A percentile compares a stretch with the other conserved stretches of the same genome.
Evolutionary conservation across 352 stramenopile species (phyloP).

Genomic region (Pythium phragmitis): DNA sequence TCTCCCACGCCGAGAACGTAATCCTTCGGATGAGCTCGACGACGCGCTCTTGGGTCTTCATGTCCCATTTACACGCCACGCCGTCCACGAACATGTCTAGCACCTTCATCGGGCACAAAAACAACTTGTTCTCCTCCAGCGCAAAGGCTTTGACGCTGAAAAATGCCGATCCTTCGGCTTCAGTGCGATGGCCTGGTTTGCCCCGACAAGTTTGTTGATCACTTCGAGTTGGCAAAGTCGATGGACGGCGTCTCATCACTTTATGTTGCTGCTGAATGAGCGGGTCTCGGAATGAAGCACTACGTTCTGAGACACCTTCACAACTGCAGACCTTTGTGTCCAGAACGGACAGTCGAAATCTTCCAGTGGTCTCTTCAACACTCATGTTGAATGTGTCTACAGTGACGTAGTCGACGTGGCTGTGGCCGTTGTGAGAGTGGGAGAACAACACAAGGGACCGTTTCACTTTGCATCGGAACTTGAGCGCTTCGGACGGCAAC

Average conservation of each 20-base stretch:
- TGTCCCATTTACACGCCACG: conserved; percentile 46
- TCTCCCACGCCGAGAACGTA: conserved; percentile 71
- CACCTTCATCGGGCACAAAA: conserved; percentile 40
- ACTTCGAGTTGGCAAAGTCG: not conserved
- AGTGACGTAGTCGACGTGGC: conserved; percentile 54
- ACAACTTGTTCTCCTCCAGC: conserved; percentile 65
- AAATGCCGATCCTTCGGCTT: conserved; percentile 18
- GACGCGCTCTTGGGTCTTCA: conserved; percentile 56
- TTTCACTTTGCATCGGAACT: conserved; percentile 69
- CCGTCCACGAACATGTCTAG: conserved; percentile 69
- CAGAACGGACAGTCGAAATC: conserved; percentile 54
- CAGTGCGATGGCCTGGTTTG: not conserved
- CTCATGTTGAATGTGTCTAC: conserved; percentile 65
- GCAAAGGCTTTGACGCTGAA: conserved; percentile 58
- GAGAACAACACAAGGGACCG: conserved; percentile 51
- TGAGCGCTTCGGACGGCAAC: conserved; percentile 38
- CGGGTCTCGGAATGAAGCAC: not conserved
- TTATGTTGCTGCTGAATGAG: conserved; percentile 12
- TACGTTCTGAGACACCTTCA: not conserved
- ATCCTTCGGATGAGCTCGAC: conserved; percentile 64
- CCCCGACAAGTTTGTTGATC: not conserved
- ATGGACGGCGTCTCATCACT: conserved; percentile 7
- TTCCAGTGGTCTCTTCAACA: conserved; percentile 44
- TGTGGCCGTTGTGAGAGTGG: conserved; percentile 29
- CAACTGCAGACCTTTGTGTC: conserved; percentile 45